Evolutionary conservation across 192 early-diverging fungal species (phyloP), one percentile per base, ranked within the genome.

Genomic region (Coemansia javaensis): DNA sequence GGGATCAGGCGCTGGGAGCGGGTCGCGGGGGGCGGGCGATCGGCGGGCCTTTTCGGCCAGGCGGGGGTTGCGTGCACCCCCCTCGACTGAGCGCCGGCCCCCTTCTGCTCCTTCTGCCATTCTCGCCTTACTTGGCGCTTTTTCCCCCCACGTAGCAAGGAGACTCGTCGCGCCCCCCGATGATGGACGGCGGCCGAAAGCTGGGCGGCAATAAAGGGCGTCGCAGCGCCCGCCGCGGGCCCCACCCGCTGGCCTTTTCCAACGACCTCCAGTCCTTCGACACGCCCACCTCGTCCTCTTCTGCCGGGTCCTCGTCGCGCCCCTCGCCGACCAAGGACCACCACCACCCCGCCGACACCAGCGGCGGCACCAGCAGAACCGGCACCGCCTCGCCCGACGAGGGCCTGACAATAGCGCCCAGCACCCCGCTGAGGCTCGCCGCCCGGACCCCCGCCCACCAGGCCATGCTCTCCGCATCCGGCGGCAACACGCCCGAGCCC

Each of bases 211-310:
- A 66, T 66, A 74, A 74, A 66, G 66, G 47, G 35, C 30, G 54
- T 45, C 30, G 28, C 28, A 5, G 56, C 7, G 43, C 17, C 24
- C 34, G 58, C 40, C 60, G 67, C 28, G 44, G 47, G 1, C 27
- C 38, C 22, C 58, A 48, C 10, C 52, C 47, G 0, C 48, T 74
- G 42, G 63, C 44, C 20, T 58, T 74, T 32, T 45, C 47, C 15
- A 59, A 65, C 27, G 70, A 74, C 35, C 50, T 58, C 41, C 53
- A 74, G 49, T 44, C 58, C 23, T 74, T 66, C 40, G 55, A 65
- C 40, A 64, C 60, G 25, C 25, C 25, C 25, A 27, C 65, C n/a
- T 51, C 57, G 13, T 37, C 62, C 5, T 31, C 60, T n/a, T n/a
- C n/a, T n/a, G n/a, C n/a, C n/a, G n/a, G n/a, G 1, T 23, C 54